Percentiles rank a stretch among this genome's conserved stretches.
Conservation (phyloP, 192 early-diverging fungal species). For the Podila verticillata region DNA sequence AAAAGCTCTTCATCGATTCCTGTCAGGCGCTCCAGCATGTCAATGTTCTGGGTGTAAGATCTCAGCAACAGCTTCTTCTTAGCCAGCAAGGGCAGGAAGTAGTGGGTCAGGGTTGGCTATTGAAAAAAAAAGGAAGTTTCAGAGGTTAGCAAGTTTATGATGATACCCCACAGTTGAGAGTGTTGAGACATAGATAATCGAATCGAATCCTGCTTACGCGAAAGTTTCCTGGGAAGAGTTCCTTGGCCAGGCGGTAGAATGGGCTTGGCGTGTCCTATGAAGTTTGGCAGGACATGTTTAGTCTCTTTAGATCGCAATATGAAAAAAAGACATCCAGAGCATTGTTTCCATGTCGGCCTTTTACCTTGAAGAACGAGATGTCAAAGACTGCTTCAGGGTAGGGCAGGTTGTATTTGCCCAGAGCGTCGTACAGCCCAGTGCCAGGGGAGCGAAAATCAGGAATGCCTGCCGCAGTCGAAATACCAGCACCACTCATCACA, state of each 20-base stretch:
- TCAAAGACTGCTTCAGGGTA: slow-evolving; percentile 97
- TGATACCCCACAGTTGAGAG: no score
- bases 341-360: not conserved
- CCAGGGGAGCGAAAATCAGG: slow-evolving; percentile 94
- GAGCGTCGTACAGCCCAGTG: slow-evolving; percentile 93
- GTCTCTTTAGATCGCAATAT: not conserved
- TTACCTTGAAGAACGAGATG: slow-evolving; percentile 85
- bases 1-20: slow-evolving; percentile 75
- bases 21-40: slow-evolving; percentile 89
- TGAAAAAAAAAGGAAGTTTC: not conserved
- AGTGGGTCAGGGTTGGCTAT: slow-evolving; percentile 86
- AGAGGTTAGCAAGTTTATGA: no score
- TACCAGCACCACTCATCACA: slow-evolving; percentile 94
- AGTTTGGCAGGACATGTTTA: not conserved
- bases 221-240: slow-evolving; percentile 86
- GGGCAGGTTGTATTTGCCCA: slow-evolving; percentile 89
- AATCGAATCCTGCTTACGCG: slow-evolving; percentile 30
- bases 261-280: slow-evolving; percentile 78
- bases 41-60: slow-evolving; percentile 97
- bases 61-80: slow-evolving; percentile 77
- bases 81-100: slow-evolving; percentile 83
- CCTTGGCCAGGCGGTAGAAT: slow-evolving; percentile 90
- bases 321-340: not conserved
- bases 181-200: no score
- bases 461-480: slow-evolving; percentile 85